These are phyloP conservation scores for Trametopsis cervina DNA, from an alignment of 768 basidiomycete species.

Conservation along the genomic window DNA sequence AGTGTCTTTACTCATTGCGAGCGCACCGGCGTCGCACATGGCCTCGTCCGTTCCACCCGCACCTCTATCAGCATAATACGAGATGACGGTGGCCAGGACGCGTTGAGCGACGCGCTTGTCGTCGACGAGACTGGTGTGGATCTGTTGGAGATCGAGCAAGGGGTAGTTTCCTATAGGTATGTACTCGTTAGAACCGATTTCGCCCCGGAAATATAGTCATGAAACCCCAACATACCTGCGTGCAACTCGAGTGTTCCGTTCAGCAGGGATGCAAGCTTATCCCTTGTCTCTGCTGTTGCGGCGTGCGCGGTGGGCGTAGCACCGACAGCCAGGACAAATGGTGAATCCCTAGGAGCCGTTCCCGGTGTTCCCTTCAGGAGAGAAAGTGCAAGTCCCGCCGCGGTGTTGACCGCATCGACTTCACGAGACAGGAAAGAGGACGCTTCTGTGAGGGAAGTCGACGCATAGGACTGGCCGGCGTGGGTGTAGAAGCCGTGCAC, in stretches of 20 bases:
- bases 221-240: constrained; percentile 45
- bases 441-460: constrained; percentile 60
- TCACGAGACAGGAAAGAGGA: constrained; percentile 61
- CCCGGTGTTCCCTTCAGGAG: constrained; percentile 33
- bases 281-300: constrained; percentile 46
- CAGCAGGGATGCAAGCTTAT: constrained; percentile 38
- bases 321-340: constrained; percentile 73
- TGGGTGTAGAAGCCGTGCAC: constrained; percentile 85
- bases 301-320: constrained; percentile 87
- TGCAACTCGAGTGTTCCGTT: constrained; percentile 68
- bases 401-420: constrained; percentile 60
- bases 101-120: constrained; percentile 51
- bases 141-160: constrained; percentile 78
- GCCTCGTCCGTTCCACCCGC: constrained; percentile 61
- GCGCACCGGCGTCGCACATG: constrained; percentile 75
- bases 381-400: constrained; percentile 49
- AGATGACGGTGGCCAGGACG: constrained; percentile 68
- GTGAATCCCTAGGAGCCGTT: constrained; percentile 28
- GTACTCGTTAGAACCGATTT: not conserved
- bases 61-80: constrained; percentile 71
- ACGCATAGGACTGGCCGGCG: constrained; percentile 71
- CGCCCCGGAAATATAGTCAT: constrained; percentile 1
- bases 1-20: constrained; percentile 84
- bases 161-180: constrained; percentile 66
- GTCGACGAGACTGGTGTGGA: constrained; percentile 63